Conservation (phyloP, 352 stramenopile species). For the Globisporangium radiosum region DNA sequence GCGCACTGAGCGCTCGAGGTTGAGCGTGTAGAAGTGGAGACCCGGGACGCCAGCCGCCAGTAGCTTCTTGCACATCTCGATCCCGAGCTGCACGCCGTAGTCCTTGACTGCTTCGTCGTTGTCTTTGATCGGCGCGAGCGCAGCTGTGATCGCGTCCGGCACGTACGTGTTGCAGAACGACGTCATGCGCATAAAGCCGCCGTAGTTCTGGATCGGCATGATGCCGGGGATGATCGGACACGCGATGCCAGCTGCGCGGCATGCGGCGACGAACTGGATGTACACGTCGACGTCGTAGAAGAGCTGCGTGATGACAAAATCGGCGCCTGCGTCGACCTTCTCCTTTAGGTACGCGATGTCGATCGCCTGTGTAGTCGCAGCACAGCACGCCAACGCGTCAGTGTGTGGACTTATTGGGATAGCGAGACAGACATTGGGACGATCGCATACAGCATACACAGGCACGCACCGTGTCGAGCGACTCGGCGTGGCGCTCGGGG, state of each 20-base stretch:
- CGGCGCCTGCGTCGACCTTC: conserved; percentile 96
- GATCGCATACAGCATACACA: neutral
- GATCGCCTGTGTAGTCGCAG: conserved; percentile 34
- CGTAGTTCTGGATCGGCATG: conserved; percentile 98
- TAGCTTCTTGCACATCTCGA: conserved; percentile 92
- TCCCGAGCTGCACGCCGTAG: conserved; percentile 93
- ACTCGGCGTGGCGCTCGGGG: conserved; percentile 95
- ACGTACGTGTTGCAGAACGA: conserved; percentile 96
- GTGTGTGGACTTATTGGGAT: neutral
- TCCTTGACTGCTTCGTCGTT: conserved; percentile 95
- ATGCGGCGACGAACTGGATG: conserved; percentile 91
- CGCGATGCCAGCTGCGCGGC: conserved; percentile 86
- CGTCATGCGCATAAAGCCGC: conserved; percentile 97
- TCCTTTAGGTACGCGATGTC: conserved; percentile 98
- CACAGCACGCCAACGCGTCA: neutral
- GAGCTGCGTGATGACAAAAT: conserved; percentile 99
- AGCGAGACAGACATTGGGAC: too few relatives aligned
- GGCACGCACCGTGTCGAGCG: conserved; percentile 29
- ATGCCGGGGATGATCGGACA: conserved; percentile 97
- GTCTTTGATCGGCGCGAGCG: conserved; percentile 92
- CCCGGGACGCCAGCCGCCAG: conserved; percentile 83
- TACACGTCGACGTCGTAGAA: conserved; percentile 98
- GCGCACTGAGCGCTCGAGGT: conserved; percentile 87
- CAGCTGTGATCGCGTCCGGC: conserved; percentile 71
- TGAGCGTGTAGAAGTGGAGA: conserved; percentile 95